These are phyloP conservation scores for Solanum virginianum DNA, from an alignment of 257 asterid species.

Conservation along the genomic window DNA sequence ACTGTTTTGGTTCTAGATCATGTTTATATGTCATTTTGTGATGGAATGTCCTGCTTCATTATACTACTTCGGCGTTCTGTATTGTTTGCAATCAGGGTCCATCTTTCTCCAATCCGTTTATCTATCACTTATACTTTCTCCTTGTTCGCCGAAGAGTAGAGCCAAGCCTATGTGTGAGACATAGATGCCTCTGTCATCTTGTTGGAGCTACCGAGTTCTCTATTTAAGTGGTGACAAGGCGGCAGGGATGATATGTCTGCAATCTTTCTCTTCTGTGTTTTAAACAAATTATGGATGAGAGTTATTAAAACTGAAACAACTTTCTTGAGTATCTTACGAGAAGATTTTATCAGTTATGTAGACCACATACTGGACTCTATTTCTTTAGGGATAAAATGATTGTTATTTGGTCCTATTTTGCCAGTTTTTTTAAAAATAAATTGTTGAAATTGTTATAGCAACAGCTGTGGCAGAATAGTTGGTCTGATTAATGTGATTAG, in stretches of 20 bases:
- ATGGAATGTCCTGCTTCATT: background rate
- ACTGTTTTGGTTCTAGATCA: background rate
- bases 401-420: background rate
- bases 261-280: background rate
- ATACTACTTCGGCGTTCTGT: background rate
- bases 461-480: background rate
- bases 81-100: background rate
- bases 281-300: background rate
- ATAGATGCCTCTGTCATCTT: background rate
- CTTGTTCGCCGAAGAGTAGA: background rate
- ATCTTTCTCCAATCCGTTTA: background rate
- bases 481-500: background rate
- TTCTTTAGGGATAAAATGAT: background rate
- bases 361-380: background rate
- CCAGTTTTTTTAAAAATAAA: background rate
- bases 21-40: background rate
- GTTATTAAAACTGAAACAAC: background rate
- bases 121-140: background rate
- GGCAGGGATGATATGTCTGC: background rate
- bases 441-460: background rate
- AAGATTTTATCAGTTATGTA: background rate
- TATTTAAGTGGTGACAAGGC: background rate
- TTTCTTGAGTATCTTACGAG: background rate
- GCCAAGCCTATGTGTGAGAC: background rate
- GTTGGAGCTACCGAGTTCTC: background rate